Evolutionary conservation across 1,284 basidiomycete species (phyloP).

Genomic region (Coniophora puteana): DNA sequence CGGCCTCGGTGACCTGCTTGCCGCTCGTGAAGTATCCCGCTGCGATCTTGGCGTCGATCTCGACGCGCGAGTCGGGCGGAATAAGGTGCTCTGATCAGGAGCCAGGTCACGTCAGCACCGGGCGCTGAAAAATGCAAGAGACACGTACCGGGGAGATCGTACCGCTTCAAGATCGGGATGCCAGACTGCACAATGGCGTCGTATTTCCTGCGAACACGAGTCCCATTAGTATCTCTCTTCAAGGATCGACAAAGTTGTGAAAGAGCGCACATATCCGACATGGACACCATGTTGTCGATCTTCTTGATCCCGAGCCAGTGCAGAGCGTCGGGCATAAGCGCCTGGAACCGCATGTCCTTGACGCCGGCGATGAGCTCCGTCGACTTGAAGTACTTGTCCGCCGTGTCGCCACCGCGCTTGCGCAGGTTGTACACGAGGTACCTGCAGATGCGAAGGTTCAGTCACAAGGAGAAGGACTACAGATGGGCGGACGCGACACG

Average conservation of each 20-base stretch:
- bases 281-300: constrained; percentile 88
- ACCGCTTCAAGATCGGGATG: constrained; percentile 79
- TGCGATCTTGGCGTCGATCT: constrained; percentile 93
- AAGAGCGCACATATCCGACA: constrained; percentile 78
- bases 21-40: constrained; percentile 86
- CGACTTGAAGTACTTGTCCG: constrained; percentile 91
- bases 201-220: constrained; percentile 70
- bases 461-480: background rate
- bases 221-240: background rate
- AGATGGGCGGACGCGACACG: constrained; percentile 14
- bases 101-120: background rate
- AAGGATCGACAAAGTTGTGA: constrained; percentile 4
- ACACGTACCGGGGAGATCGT: constrained; percentile 73
- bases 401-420: constrained; percentile 90
- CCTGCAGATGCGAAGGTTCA: constrained; percentile 29
- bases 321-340: constrained; percentile 93
- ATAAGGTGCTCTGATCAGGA: constrained; percentile 64
- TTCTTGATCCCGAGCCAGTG: constrained; percentile 92
- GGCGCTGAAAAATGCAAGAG: background rate
- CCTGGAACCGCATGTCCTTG: constrained; percentile 95
- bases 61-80: constrained; percentile 89
- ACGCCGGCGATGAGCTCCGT: constrained; percentile 94
- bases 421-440: constrained; percentile 94
- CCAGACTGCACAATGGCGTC: constrained; percentile 88
- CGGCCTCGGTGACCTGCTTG: constrained; percentile 72